These are phyloP conservation scores for Croton laevigatus DNA, from an alignment of 441 rosid genomes.

Conservation along the genomic window DNA sequence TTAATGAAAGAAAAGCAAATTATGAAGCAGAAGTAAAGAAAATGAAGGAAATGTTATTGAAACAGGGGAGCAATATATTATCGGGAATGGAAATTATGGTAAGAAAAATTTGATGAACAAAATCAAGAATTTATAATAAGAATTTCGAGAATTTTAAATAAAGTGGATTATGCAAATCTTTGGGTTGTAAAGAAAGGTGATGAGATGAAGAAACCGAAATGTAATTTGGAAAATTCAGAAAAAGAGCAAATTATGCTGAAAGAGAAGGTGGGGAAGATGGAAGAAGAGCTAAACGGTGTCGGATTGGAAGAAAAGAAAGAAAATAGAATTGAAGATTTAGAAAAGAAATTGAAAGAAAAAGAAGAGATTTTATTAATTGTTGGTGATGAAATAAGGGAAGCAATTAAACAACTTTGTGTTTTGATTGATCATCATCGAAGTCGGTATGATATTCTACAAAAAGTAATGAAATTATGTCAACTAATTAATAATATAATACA, in stretches of 20 bases:
- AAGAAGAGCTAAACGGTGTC: constrained; percentile 35
- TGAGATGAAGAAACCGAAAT: constrained; percentile 23
- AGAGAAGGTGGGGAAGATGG: constrained; percentile 39
- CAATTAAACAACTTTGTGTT: constrained; percentile 71
- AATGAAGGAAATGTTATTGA: constrained; percentile 28
- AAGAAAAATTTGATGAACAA: constrained; percentile 35
- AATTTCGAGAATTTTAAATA: constrained; percentile 38
- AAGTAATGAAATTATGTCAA: too few relatives aligned
- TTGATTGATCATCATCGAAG: constrained; percentile 53
- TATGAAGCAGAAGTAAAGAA: constrained; percentile 40
- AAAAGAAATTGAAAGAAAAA: constrained; percentile 35
- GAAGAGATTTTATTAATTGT: constrained; percentile 40
- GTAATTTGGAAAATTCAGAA: constrained; percentile 30
- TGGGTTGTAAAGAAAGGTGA: constrained; percentile 38
- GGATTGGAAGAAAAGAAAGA: constrained; percentile 30
- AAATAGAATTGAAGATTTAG: constrained; percentile 38
- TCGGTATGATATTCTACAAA: too few relatives aligned
- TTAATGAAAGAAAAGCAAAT: constrained; percentile 24
- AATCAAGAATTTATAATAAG: constrained; percentile 32
- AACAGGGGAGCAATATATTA: constrained; percentile 25
- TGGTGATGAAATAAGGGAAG: constrained; percentile 84
- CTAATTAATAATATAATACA: too few relatives aligned
- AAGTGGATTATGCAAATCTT: constrained; percentile 39
- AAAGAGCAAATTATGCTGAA: constrained; percentile 33
- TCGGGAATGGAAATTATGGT: constrained; percentile 30